These are phyloP conservation scores for Fusarium palustre DNA, from an alignment of 2,329 filamentous ascomycete genomes.

Conservation along the genomic window DNA sequence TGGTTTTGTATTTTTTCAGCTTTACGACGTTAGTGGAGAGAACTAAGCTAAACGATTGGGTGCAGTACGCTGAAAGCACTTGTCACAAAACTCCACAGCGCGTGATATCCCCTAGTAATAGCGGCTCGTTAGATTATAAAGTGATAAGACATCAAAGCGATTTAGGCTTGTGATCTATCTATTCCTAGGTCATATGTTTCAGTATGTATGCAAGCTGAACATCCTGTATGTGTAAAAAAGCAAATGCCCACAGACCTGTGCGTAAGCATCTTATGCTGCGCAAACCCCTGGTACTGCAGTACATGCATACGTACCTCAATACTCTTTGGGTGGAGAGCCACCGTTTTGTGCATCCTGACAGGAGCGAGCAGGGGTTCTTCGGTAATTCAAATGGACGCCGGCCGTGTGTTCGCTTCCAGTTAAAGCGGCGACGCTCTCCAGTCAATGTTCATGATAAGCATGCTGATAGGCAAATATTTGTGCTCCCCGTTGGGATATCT, in stretches of 20 bases:
- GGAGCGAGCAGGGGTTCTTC: not conserved
- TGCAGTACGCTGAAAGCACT: not conserved
- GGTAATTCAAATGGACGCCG: not conserved
- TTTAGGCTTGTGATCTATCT: not conserved
- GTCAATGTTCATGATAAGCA: not conserved
- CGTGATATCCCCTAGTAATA: slow-evolving; percentile 1
- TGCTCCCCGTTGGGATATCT: not conserved
- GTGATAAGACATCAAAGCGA: not conserved
- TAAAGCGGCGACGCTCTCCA: not conserved
- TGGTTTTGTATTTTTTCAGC: slow-evolving; percentile 6
- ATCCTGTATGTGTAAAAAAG: not conserved
- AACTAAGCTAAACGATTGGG: not conserved
- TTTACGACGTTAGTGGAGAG: slow-evolving; percentile 2
- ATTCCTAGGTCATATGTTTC: not conserved
- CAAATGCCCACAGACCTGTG: not conserved
- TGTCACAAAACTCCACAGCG: not conserved
- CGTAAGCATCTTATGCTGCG: not conserved
- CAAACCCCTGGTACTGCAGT: not conserved
- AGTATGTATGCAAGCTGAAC: not conserved
- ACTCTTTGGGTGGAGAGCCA: not conserved
- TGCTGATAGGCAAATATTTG: not conserved
- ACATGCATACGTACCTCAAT: not conserved
- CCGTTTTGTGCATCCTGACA: not conserved
- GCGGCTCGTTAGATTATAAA: not conserved
- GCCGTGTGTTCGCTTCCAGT: not conserved